Evolutionary conservation across 768 basidiomycete species (phyloP).

Genomic region (Xerocomus potaroensis): DNA sequence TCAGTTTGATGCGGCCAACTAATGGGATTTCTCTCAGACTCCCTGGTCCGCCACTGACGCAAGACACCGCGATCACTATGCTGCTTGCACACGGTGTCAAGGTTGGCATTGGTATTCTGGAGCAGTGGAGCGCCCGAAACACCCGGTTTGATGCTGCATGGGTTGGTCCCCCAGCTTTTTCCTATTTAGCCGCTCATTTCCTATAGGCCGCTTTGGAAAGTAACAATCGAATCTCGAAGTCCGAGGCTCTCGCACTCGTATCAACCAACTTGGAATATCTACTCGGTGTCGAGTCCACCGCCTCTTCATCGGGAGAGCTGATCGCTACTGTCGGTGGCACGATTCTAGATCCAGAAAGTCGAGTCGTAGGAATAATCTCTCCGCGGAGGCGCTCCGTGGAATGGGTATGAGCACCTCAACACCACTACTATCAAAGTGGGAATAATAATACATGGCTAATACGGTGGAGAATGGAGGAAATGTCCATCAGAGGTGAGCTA

Average conservation of each 20-base stretch:
- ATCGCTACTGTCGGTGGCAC: slow-evolving; percentile 57
- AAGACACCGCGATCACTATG: slow-evolving; percentile 52
- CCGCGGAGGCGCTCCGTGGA: slow-evolving; percentile 46
- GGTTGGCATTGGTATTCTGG: slow-evolving; percentile 62
- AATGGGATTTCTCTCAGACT: slow-evolving; percentile 18
- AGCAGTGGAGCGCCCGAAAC: slow-evolving; percentile 71
- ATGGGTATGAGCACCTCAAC: slow-evolving; percentile 32
- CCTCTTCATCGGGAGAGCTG: slow-evolving; percentile 40
- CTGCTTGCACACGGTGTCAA: slow-evolving; percentile 68
- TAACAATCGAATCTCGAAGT: slow-evolving; percentile 36
- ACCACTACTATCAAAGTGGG: background rate
- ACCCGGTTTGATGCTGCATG: slow-evolving; percentile 78
- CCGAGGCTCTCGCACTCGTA: slow-evolving; percentile 48
- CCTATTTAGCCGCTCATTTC: slow-evolving; percentile 15
- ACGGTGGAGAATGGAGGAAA: background rate
- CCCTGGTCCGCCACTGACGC: slow-evolving; percentile 29
- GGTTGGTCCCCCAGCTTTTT: slow-evolving; percentile 44
- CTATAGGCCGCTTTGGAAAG: slow-evolving; percentile 39
- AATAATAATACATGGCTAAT: slow-evolving; percentile 5
- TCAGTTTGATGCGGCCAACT: slow-evolving; percentile 1
- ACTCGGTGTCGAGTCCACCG: slow-evolving; percentile 18
- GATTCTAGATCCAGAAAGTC: slow-evolving; percentile 41
- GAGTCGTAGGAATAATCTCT: slow-evolving; percentile 54
- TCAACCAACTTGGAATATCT: slow-evolving; percentile 54
- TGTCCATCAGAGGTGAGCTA: slow-evolving; percentile 4